These are phyloP conservation scores for Eucalyptus curtisii DNA, from an alignment of 345 rosid species.

Conservation along the genomic window DNA sequence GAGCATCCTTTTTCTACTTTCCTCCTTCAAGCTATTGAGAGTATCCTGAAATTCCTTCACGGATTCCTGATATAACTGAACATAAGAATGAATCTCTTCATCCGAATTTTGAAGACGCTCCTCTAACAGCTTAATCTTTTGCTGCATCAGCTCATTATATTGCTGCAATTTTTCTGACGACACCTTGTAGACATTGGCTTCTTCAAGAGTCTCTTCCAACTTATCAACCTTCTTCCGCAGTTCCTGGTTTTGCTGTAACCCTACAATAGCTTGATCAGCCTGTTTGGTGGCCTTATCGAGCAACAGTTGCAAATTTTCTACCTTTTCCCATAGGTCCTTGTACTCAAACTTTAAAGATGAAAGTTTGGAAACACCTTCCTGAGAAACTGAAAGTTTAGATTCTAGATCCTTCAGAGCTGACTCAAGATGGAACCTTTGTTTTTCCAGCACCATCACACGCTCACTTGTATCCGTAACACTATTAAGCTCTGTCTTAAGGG, in stretches of 20 bases:
- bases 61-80: conserved; percentile 75
- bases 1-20: conserved; percentile 55
- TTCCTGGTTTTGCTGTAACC: conserved; percentile 78
- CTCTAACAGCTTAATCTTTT: conserved; percentile 72
- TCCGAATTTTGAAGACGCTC: conserved; percentile 82
- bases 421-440: conserved; percentile 45
- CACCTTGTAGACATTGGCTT: conserved; percentile 54
- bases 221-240: conserved; percentile 68
- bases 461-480: conserved; percentile 47
- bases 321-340: conserved; percentile 62
- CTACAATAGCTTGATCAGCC: conserved; percentile 76
- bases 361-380: conserved; percentile 58
- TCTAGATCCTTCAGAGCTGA: conserved; percentile 69
- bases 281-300: conserved; percentile 62
- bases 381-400: conserved; percentile 52
- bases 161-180: conserved; percentile 70
- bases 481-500: conserved; percentile 39
- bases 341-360: conserved; percentile 58
- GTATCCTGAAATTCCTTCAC: conserved; percentile 79
- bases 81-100: conserved; percentile 67
- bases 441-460: conserved; percentile 55
- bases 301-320: conserved; percentile 52
- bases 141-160: conserved; percentile 75
- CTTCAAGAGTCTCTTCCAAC: conserved; percentile 72
- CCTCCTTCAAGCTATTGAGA: conserved; percentile 60